Base-by-base conservation (phyloP, 2,329 filamentous ascomycete species). In the Orbilia quercus region DNA sequence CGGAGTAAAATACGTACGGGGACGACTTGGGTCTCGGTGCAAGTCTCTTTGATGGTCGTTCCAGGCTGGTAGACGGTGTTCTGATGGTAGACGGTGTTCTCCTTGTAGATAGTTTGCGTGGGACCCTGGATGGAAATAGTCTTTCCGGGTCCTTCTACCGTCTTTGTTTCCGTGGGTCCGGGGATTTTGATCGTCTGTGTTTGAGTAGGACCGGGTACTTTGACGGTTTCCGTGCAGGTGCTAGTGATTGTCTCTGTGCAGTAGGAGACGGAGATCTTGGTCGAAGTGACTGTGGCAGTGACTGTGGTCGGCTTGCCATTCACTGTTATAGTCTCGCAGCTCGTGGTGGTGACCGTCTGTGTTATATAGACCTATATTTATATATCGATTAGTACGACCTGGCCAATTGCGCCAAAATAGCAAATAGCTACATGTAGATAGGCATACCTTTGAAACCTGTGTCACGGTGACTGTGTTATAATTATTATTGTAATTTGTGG, bases 1-100 rank as follows among this genome's bases (percentile, higher is more conserved):
- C 18, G 2, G 5, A 2, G 34, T 23, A 14, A 16, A 12, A 14
- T 12, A 51, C 58, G 40, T 28, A 62, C 58, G 25, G 66, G 66
- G 50, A 71, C 28, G 20, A 71, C 44, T 22, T 63, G 57, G 22
- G 66, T 71, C 42, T 71, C 66, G 20, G 66, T 71, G 47, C 57
- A 71, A 44, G 66, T 71, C 23, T 71, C 65, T 18, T 45, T 70
- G 20, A 70, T 7, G 23, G 50, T 63, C 38, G 47, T 34, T 7
- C 57, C 57, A 31, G 28, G 28, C 18, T 51, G 9, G 16, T 25
- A 40, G 4, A 62, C 31, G 12, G 44, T 51, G 9, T 47, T 34
- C 23, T 45, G 48, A n/a, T n/a, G n/a, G n/a, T n/a, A n/a, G n/a
- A n/a, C n/a, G n/a, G n/a, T n/a, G n/a, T n/a, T n/a, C n/a, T n/a